These are phyloP conservation scores for Pulveroboletus sp. DNA, from an alignment of 768 basidiomycete species.

Conservation along the genomic window DNA sequence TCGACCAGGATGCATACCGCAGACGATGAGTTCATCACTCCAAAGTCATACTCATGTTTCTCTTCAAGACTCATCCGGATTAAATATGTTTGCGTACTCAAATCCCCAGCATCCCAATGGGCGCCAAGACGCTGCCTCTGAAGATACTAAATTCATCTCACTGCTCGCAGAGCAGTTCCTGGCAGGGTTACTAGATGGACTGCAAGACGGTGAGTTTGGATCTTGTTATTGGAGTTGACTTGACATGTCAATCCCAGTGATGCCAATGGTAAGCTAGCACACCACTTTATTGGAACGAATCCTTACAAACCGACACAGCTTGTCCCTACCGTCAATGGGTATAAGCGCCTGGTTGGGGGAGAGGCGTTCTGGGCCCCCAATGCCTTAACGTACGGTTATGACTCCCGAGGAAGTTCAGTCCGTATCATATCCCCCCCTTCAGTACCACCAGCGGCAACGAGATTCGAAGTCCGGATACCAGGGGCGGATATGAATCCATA, in stretches of 20 bases:
- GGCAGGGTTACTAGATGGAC: constrained; percentile 86
- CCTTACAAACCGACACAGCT: constrained; percentile 38
- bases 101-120: constrained; percentile 58
- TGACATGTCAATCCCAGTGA: constrained; percentile 43
- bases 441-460: constrained; percentile 72
- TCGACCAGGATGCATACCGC: constrained; percentile 6
- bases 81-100: constrained; percentile 75
- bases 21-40: not conserved
- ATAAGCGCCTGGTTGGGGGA: constrained; percentile 92
- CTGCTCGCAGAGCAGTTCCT: constrained; percentile 86
- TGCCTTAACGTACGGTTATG: constrained; percentile 91
- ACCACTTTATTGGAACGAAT: not conserved
- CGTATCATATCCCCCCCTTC: constrained; percentile 91
- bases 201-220: constrained; percentile 68
- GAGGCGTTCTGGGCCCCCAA: constrained; percentile 95
- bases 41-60: constrained; percentile 89
- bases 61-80: constrained; percentile 59
- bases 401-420: constrained; percentile 88
- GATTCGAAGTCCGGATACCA: constrained; percentile 91
- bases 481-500: constrained; percentile 98
- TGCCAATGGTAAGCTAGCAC: constrained; percentile 65
- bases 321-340: constrained; percentile 91
- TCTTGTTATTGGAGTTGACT: not conserved
- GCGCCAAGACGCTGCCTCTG: constrained; percentile 62
- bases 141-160: constrained; percentile 83